phyloP scores from a whole-genome alignment of 805 yeast genomes.

The Kuraishia piskuri region DNA sequence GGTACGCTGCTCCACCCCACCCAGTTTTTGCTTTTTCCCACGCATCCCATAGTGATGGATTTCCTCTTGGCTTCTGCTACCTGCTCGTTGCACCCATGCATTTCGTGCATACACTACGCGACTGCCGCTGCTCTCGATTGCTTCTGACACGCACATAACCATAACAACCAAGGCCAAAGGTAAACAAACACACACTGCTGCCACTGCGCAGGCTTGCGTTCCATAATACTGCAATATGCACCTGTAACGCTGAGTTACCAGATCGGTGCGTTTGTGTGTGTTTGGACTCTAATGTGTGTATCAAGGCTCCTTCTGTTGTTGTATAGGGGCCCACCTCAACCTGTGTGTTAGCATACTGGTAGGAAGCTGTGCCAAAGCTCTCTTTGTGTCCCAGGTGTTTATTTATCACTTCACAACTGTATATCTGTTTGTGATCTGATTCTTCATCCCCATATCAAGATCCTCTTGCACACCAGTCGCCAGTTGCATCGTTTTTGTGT shows the following conservation, averaged over 20 bases:
- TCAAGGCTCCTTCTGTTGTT: too few species aligned
- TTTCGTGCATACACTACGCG: neutral
- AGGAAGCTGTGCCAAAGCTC: neutral
- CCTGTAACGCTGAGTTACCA: too few species aligned
- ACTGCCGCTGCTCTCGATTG: neutral
- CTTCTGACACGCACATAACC: neutral
- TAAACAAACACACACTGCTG: neutral
- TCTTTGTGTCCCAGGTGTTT: neutral
- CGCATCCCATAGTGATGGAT: too few species aligned
- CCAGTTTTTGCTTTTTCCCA: neutral
- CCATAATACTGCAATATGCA: neutral
- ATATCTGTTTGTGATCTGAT: neutral
- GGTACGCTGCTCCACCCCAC: neutral
- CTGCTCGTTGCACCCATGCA: neutral
- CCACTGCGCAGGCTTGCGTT: neutral
- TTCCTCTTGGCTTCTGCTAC: neutral
- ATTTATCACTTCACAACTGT: neutral
- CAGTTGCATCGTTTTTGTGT: neutral
- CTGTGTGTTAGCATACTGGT: neutral
- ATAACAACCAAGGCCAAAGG: neutral
- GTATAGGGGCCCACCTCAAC: neutral
- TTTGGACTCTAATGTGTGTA: too few species aligned
- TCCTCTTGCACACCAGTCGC: neutral
- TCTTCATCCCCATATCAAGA: neutral
- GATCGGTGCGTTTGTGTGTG: neutral